Conservation (phyloP, 495 filamentous ascomycete species). For the Acidomyces sp. region DNA sequence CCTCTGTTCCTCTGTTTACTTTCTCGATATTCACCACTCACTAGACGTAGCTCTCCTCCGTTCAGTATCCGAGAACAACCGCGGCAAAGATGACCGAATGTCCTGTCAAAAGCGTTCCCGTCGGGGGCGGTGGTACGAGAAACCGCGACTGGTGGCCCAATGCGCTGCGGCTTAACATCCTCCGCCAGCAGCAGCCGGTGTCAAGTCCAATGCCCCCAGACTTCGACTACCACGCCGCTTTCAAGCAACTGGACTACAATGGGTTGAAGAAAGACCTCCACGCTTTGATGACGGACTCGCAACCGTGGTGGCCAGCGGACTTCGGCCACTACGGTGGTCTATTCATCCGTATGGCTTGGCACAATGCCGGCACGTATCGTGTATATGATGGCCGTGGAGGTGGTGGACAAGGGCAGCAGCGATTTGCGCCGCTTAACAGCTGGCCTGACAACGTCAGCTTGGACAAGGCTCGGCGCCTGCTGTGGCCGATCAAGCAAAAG, state of each 20-base stretch:
- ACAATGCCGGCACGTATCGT: slow-evolving; percentile 62
- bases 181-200: slow-evolving; percentile 52
- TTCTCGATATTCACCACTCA: no score
- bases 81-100: no score
- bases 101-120: no score
- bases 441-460: slow-evolving; percentile 66
- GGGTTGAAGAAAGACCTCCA: slow-evolving; percentile 56
- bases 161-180: slow-evolving; percentile 50
- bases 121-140: slow-evolving; percentile 8
- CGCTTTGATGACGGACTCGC: slow-evolving; percentile 57
- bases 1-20: no score
- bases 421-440: slow-evolving; percentile 65
- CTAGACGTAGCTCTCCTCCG: no score
- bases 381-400: slow-evolving; percentile 59
- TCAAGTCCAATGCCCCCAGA: slow-evolving; percentile 46
- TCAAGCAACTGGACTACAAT: slow-evolving; percentile 57
- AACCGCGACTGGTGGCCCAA: slow-evolving; percentile 46
- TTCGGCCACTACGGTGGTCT: slow-evolving; percentile 67
- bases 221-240: slow-evolving; percentile 56
- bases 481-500: slow-evolving; percentile 73
- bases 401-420: slow-evolving; percentile 57
- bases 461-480: slow-evolving; percentile 62
- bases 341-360: slow-evolving; percentile 67
- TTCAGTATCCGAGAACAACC: no score
- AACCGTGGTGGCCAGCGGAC: slow-evolving; percentile 66